These are phyloP conservation scores for Quercus engelmannii DNA, from an alignment of 306 rosid genomes.

Conservation along the genomic window DNA sequence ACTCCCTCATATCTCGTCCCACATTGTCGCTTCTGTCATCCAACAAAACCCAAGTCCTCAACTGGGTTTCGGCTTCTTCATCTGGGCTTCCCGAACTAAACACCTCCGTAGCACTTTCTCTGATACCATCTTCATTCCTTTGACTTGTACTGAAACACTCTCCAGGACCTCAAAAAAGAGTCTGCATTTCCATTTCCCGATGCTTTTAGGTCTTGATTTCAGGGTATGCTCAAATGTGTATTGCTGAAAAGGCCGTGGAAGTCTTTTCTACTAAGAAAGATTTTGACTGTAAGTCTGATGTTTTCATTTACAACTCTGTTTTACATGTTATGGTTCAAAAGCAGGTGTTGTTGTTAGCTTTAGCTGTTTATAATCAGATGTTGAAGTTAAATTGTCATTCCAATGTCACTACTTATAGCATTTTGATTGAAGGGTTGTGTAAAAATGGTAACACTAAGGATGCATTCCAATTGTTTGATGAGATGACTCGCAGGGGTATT, in stretches of 20 bases:
- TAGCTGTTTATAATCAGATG: slow-evolving; percentile 60
- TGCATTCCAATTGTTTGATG: slow-evolving; percentile 52
- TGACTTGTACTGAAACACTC: slow-evolving; percentile 50
- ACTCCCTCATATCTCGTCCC: slow-evolving; percentile 1
- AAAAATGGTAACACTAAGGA: slow-evolving; percentile 40
- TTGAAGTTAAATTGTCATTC: slow-evolving; percentile 47
- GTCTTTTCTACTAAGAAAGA: slow-evolving; percentile 48
- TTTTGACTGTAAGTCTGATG: slow-evolving; percentile 46
- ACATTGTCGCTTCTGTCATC: slow-evolving; percentile 12
- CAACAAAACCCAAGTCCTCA: slow-evolving; percentile 18
- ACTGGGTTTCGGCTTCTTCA: slow-evolving; percentile 48
- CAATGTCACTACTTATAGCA: slow-evolving; percentile 32
- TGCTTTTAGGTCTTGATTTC: slow-evolving; percentile 40
- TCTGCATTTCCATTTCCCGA: slow-evolving; percentile 33
- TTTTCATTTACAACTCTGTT: slow-evolving; percentile 42
- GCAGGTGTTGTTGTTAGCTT: slow-evolving; percentile 38
- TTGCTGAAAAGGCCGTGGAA: slow-evolving; percentile 47
- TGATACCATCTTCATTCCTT: slow-evolving; percentile 23
- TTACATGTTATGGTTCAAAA: slow-evolving; percentile 37
- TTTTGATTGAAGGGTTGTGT: slow-evolving; percentile 58
- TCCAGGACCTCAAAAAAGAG: slow-evolving; percentile 41
- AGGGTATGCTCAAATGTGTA: slow-evolving; percentile 31
- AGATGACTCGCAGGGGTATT: slow-evolving; percentile 42
- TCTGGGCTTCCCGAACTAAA: slow-evolving; percentile 53
- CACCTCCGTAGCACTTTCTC: background rate